Base-by-base conservation (phyloP, 768 basidiomycete species). In the Rhizopogon roseolus region DNA sequence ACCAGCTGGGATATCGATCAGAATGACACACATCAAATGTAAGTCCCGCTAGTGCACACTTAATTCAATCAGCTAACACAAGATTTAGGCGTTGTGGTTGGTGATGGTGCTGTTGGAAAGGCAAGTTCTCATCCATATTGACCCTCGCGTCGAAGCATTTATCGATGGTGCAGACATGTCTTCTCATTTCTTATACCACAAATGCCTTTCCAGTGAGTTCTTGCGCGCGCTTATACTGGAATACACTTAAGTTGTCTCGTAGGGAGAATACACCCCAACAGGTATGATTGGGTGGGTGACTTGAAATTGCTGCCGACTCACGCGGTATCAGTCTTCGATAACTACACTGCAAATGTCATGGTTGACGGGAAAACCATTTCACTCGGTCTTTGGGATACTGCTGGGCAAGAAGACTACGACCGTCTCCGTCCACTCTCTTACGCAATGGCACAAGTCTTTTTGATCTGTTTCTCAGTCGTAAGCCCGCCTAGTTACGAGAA, bases 301-400 rank as follows among this genome's bases (percentile, higher is more conserved):
- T 64, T 44, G 52, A 25, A 44, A 55, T 45, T 46, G 41, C 41
- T 9, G 22, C 22, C 38, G 29, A 22, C 60, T 62, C 16, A 62
- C 48, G 51, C 32, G 54, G 34, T 42, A 46, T 49, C 67, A 88
- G 97, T 99, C 39, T 99, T 98, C 70, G 97, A 98, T 76, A 98
- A 98, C 76, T 98, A 97, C 68, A 94, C 92, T 52, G 94, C 93
- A 56, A 96, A 95, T 73, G 95, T 99, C 52, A 93, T 98, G 87
- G 97, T 99, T 44, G 97, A 99, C 64, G 93, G 93, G 62, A 95
- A 96, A 79, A 97, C 97, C 50, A 95, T 98, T 66, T 97, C 93
- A 56, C 85, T 98, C 53, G 96, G 96, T 48, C 78, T 99, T 53
- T 99, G 97, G 97, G 97, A 99, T 81, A 99, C 97, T n/a, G 97